These are phyloP conservation scores for Talaromyces verruculosus DNA, from an alignment of 2,329 filamentous ascomycete genomes.

Conservation along the genomic window DNA sequence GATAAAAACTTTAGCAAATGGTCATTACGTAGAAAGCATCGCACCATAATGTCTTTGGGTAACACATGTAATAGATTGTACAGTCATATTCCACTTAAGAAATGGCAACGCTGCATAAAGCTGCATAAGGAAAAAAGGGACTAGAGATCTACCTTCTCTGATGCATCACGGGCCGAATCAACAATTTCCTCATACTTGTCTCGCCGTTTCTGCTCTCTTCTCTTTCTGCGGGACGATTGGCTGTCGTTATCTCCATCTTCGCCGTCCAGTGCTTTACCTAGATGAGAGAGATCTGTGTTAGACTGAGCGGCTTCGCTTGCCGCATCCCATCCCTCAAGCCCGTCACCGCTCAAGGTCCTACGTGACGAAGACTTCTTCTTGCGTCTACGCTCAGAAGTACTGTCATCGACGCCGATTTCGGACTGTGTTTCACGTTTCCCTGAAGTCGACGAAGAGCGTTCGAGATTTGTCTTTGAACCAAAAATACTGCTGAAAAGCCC, in stretches of 20 bases:
- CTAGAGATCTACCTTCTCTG: constrained; percentile 42
- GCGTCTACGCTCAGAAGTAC: constrained; percentile 43
- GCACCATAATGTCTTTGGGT: constrained; percentile 18
- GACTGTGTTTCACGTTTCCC: constrained; percentile 39
- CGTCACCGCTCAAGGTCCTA: constrained; percentile 41
- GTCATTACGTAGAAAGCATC: constrained; percentile 28
- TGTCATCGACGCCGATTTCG: constrained; percentile 39
- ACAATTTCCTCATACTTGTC: constrained; percentile 40
- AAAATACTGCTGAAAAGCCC: constrained; percentile 43
- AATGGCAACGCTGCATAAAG: constrained; percentile 16
- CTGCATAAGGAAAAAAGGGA: constrained; percentile 21
- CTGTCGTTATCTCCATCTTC: constrained; percentile 42
- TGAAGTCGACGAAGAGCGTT: constrained; percentile 34
- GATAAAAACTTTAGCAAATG: constrained; percentile 35
- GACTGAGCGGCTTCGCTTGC: constrained; percentile 50
- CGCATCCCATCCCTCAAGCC: constrained; percentile 21
- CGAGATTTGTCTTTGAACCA: constrained; percentile 28
- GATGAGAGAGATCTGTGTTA: constrained; percentile 47
- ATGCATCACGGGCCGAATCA: constrained; percentile 33
- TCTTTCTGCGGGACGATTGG: constrained; percentile 35
- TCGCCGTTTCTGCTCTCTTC: constrained; percentile 39
- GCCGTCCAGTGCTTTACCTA: constrained; percentile 48
- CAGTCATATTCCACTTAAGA: constrained; percentile 18
- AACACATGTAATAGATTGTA: constrained; percentile 22
- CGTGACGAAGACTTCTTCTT: constrained; percentile 47